Conservation (phyloP, 768 basidiomycete genomes). For the Leucosporidium scottii region DNA sequence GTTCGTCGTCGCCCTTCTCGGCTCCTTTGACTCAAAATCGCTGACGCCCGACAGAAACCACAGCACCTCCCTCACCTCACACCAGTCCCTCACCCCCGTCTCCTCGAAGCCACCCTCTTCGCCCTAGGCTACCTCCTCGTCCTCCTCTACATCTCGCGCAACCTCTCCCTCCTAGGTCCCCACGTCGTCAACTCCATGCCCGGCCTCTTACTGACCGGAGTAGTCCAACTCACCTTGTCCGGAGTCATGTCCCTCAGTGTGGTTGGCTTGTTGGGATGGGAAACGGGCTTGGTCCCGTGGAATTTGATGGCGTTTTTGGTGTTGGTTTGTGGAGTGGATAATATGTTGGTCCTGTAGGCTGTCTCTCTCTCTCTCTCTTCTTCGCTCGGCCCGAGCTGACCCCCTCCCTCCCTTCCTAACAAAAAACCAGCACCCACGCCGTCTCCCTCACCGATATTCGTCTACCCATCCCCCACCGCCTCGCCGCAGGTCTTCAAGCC, state of each 20-base stretch:
- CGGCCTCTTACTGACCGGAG: conserved; percentile 85
- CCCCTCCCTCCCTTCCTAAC: no score
- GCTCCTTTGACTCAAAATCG: no score
- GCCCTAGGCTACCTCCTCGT: conserved; percentile 67
- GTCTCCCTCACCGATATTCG: conserved; percentile 78
- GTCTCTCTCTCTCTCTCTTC: no score
- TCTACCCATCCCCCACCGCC: conserved; percentile 79
- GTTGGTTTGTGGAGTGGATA: conserved; percentile 90
- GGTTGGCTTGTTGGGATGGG: conserved; percentile 80
- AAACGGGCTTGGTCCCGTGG: conserved; percentile 84
- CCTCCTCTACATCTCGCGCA: conserved; percentile 65
- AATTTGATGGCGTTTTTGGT: conserved; percentile 72
- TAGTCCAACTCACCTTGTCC: conserved; percentile 77
- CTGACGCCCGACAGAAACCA: no score
- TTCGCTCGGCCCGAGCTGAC: no score
- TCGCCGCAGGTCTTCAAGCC: conserved; percentile 78
- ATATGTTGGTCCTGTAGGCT: conserved; percentile 77
- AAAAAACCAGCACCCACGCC: conserved; percentile 49
- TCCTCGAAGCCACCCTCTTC: conserved; percentile 52
- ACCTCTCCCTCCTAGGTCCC: conserved; percentile 50
- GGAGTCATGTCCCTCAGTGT: conserved; percentile 90
- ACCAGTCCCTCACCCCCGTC: conserved; percentile 38
- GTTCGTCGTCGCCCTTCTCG: not conserved
- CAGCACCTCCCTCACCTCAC: conserved; percentile 32
- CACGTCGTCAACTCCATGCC: conserved; percentile 69